Evolutionary conservation across 345 rosid genomes (phyloP).

Genomic region (Dipteronia dyeriana): DNA sequence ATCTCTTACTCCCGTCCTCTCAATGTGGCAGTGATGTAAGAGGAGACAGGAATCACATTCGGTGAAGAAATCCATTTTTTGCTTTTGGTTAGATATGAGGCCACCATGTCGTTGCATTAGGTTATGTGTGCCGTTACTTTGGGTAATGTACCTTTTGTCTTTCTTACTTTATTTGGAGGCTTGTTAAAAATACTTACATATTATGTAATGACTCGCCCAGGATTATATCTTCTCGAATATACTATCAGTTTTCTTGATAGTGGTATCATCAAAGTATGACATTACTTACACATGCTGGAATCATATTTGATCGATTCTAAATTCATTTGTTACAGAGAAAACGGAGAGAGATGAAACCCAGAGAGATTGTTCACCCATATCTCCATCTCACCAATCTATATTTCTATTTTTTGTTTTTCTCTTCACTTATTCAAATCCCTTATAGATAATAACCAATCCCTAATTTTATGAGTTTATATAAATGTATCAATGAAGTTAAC

Average conservation of each 20-base stretch:
- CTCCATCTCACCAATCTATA: not conserved
- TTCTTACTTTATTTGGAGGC: slow-evolving; percentile 1
- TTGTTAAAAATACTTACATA: not conserved
- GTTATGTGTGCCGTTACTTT: not conserved
- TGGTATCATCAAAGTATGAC: not conserved
- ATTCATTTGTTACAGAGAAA: not conserved
- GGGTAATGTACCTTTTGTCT: not conserved
- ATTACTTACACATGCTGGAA: not conserved
- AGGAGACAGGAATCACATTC: not conserved
- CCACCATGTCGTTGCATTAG: not conserved
- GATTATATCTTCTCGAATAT: slow-evolving; percentile 4
- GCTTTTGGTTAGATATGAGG: slow-evolving; percentile 10
- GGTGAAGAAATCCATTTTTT: slow-evolving; percentile 1
- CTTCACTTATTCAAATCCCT: not conserved
- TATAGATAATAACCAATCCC: not conserved
- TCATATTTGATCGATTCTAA: not conserved
- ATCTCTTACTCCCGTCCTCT: not conserved
- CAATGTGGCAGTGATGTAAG: slow-evolving; percentile 8
- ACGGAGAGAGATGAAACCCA: not conserved
- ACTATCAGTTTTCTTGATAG: slow-evolving; percentile 9
- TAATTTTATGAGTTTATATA: not conserved
- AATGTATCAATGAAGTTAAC: not conserved
- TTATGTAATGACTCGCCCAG: not conserved
- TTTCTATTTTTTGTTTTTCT: not conserved
- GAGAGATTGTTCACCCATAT: not conserved